Conservation (phyloP, 495 filamentous ascomycete species). For the Xeromyces bisporus region DNA sequence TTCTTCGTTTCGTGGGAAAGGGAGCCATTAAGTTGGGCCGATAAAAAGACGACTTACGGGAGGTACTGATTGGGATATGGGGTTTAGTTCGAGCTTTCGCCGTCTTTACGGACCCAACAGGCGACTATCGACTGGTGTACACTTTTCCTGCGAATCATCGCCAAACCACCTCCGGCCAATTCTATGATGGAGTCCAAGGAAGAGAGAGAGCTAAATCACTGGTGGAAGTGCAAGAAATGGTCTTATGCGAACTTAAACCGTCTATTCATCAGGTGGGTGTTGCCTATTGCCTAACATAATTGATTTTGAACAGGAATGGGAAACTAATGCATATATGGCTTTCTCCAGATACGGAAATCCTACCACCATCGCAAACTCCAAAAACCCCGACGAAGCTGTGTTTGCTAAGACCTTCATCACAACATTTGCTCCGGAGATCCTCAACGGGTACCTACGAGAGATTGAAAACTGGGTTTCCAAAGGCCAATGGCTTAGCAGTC, state of each 20-base stretch:
- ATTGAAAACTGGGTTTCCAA: slow-evolving; percentile 96
- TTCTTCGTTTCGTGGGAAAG: not conserved
- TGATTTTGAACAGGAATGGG: no score
- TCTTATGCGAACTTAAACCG: slow-evolving; percentile 93
- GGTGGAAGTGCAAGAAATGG: slow-evolving; percentile 99
- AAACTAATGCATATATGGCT: slow-evolving; percentile 1
- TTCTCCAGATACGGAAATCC: slow-evolving; percentile 74
- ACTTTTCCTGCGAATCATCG: slow-evolving; percentile 76
- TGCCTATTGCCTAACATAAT: slow-evolving; percentile 2
- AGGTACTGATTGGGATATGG: slow-evolving; percentile 7
- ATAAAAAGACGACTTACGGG: no score
- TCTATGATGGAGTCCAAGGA: slow-evolving; percentile 68
- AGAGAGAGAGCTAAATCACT: slow-evolving; percentile 83
- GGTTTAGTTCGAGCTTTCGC: slow-evolving; percentile 66
- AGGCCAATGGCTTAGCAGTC: slow-evolving; percentile 85
- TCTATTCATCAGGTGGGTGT: slow-evolving; percentile 75
- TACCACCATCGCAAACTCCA: slow-evolving; percentile 45
- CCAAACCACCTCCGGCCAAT: slow-evolving; percentile 62
- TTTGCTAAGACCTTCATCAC: slow-evolving; percentile 81
- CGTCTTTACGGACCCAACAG: slow-evolving; percentile 56
- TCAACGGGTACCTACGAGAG: slow-evolving; percentile 80
- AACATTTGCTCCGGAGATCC: slow-evolving; percentile 85
- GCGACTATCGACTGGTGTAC: slow-evolving; percentile 89
- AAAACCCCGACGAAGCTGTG: slow-evolving; percentile 49
- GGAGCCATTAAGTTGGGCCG: no score